phyloP scores from a whole-genome alignment of 2,329 filamentous ascomycete genomes.

The Nothomitra cinnamomea region DNA sequence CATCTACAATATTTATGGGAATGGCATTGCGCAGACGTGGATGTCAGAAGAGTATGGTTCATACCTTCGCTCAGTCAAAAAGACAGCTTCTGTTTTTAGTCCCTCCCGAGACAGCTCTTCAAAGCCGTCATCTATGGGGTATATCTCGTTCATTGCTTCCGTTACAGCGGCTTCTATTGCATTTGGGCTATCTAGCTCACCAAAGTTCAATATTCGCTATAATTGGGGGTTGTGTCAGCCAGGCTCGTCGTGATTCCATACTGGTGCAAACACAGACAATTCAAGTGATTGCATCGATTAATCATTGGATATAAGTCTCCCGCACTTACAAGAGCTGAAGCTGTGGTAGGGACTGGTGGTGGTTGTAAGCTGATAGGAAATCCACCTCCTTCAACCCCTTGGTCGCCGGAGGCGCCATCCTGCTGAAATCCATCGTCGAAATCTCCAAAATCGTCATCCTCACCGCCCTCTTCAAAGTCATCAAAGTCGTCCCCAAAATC shows the following conservation, averaged over 20 bases:
- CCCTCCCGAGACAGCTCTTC: constrained; percentile 20
- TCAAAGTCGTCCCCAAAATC: constrained; percentile 40
- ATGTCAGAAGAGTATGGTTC: background rate
- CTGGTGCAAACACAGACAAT: background rate
- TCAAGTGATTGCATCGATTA: background rate
- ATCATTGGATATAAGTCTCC: constrained; percentile 12
- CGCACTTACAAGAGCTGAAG: constrained; percentile 27
- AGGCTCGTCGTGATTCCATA: constrained; percentile 5
- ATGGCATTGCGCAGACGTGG: background rate
- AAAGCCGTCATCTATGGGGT: constrained; percentile 17
- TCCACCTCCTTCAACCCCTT: constrained; percentile 5
- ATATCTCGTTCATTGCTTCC: constrained; percentile 26
- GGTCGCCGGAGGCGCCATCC: constrained; percentile 9
- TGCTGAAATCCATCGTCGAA: constrained; percentile 52
- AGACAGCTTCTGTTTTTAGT: constrained; percentile 18
- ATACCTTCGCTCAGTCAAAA: constrained; percentile 15
- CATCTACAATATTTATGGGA: constrained; percentile 41
- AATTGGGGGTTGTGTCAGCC: constrained; percentile 9
- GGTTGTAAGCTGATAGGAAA: constrained; percentile 9
- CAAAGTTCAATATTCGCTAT: constrained; percentile 32
- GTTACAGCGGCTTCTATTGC: constrained; percentile 24
- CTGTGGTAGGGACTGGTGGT: constrained; percentile 16
- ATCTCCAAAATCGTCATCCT: constrained; percentile 41
- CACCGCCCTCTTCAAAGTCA: constrained; percentile 31
- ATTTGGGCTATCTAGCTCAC: constrained; percentile 29